Conservation (phyloP, 176 grass and related monocot genomes). For the Lolium perenne region DNA sequence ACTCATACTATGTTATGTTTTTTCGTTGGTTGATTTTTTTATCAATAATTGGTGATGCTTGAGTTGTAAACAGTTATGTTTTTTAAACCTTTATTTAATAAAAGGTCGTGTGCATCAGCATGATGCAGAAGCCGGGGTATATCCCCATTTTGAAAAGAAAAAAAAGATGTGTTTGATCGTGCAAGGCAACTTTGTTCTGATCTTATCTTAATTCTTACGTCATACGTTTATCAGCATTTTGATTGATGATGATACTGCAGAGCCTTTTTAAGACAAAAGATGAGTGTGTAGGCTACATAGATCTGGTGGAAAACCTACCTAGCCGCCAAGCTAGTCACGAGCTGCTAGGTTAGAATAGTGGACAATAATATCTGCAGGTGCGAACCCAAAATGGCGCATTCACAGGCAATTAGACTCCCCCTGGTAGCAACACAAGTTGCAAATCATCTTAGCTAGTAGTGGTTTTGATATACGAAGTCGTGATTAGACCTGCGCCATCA, state of each 20-base stretch:
- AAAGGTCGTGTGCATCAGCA: no score
- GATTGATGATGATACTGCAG: not conserved
- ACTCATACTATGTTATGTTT: no score
- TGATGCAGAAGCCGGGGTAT: no score
- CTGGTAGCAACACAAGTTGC: not conserved
- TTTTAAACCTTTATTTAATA: no score
- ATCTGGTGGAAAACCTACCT: not conserved
- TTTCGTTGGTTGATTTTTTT: no score
- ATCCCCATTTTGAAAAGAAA: no score
- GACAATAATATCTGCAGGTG: not conserved
- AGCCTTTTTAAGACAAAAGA: not conserved
- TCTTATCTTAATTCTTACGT: not conserved
- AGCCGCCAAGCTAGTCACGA: not conserved
- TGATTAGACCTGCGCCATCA: slow-evolving; percentile 16
- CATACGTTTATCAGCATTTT: not conserved
- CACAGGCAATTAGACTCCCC: not conserved
- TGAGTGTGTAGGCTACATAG: not conserved
- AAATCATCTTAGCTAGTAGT: not conserved
- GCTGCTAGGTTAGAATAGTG: not conserved
- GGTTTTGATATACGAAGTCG: not conserved
- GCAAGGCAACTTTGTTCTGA: not conserved
- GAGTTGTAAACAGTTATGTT: no score
- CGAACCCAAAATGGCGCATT: not conserved
- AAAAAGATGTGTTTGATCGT: no score
- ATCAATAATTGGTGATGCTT: no score